Percentiles rank a stretch among this genome's conserved stretches.
Conservation (phyloP, 1,284 basidiomycete genomes). For the Pyrrhoderma lamaoense region DNA sequence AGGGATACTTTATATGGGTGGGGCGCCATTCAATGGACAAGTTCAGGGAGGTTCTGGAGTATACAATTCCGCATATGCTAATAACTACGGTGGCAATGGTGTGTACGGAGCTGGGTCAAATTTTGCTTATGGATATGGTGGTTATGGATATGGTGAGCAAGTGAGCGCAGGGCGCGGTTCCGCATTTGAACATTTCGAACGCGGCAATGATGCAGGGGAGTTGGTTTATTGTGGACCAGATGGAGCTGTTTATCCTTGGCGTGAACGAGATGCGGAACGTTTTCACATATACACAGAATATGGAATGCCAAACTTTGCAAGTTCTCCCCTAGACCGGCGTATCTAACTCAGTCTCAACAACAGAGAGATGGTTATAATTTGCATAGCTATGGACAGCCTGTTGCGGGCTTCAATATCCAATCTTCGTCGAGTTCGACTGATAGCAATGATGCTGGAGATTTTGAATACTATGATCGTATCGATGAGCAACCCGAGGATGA, state of each 20-base stretch:
- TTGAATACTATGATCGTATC: constrained; percentile 49
- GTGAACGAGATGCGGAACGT: constrained; percentile 15
- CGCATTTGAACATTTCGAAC: constrained; percentile 12
- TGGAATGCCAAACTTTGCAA: constrained; percentile 4
- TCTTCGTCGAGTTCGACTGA: constrained; percentile 29
- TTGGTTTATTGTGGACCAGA: constrained; percentile 15
- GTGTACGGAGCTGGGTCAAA: constrained; percentile 9
- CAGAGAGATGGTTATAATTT: background rate
- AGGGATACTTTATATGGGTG: constrained; percentile 24
- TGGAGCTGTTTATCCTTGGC: constrained; percentile 15
- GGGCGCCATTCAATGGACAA: constrained; percentile 2
- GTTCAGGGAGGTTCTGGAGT: background rate
- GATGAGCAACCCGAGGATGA: background rate
- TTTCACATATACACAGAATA: constrained; percentile 14
- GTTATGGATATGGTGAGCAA: constrained; percentile 14
- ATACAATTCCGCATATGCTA: too few species aligned
- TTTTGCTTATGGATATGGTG: constrained; percentile 15
- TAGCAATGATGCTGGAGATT: constrained; percentile 43
- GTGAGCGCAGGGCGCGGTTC: constrained; percentile 12
- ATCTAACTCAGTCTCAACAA: background rate
- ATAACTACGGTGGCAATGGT: background rate
- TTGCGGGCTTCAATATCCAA: constrained; percentile 19
- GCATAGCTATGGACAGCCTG: constrained; percentile 5
- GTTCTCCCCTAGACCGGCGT: background rate
- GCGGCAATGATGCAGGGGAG: constrained; percentile 10